phyloP scores from a whole-genome alignment of 768 basidiomycete species.

The Leccinum olivaceopallidum region DNA sequence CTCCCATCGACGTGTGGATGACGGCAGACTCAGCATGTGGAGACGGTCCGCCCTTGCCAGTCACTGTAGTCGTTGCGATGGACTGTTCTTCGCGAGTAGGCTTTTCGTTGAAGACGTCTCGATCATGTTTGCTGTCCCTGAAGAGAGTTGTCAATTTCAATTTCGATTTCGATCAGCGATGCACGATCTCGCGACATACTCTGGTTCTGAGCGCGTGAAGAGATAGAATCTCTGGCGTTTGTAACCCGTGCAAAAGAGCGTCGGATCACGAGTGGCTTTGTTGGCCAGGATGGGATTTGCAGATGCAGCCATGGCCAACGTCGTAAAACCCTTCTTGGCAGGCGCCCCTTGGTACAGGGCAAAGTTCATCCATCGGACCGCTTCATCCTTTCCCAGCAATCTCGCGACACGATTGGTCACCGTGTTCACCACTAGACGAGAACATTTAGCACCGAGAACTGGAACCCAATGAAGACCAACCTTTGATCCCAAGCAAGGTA shows the following conservation, averaged over 20 bases:
- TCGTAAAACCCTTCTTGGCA: constrained; percentile 80
- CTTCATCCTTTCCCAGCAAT: constrained; percentile 92
- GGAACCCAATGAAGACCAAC: constrained; percentile 41
- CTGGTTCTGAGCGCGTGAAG: constrained; percentile 88
- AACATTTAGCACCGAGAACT: not conserved
- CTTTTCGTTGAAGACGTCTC: constrained; percentile 97
- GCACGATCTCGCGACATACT: constrained; percentile 52
- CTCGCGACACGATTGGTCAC: constrained; percentile 91
- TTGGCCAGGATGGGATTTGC: constrained; percentile 92
- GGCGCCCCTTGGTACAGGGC: constrained; percentile 93
- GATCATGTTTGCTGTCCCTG: constrained; percentile 87
- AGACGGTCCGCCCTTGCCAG: constrained; percentile 57
- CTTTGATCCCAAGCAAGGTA: constrained; percentile 92
- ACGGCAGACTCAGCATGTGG: constrained; percentile 78
- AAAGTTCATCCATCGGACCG: constrained; percentile 85
- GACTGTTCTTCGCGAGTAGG: constrained; percentile 96
- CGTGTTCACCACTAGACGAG: constrained; percentile 78
- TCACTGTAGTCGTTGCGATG: constrained; percentile 63
- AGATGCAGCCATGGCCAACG: constrained; percentile 93
- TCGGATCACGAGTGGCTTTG: too few species aligned
- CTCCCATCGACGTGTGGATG: constrained; percentile 94
- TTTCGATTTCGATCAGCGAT: not conserved
- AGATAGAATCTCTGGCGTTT: constrained; percentile 58
- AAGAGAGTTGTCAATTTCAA: not conserved
- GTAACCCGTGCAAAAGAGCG: too few species aligned